These are phyloP conservation scores for Clonostachys byssicola DNA, from an alignment of 2,329 filamentous ascomycete genomes.

Conservation along the genomic window DNA sequence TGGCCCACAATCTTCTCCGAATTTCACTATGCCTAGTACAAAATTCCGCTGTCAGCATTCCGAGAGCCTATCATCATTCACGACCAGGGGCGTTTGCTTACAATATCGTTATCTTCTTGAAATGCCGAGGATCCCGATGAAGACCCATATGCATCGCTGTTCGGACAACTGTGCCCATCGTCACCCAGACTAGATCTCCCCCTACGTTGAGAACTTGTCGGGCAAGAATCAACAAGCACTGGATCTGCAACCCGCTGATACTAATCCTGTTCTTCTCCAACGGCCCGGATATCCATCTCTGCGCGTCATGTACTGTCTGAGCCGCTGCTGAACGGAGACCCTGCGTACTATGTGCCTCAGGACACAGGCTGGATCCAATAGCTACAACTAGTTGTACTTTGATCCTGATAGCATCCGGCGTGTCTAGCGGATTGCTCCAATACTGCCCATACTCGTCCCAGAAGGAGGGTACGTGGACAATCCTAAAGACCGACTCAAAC, in stretches of 20 bases:
- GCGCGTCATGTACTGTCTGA: conserved; percentile 32
- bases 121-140: conserved; percentile 33
- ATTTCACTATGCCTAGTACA: conserved; percentile 18
- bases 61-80: too few relatives aligned
- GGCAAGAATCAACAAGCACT: conserved; percentile 30
- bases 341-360: conserved; percentile 10
- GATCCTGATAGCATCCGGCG: conserved; percentile 16
- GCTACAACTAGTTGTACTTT: conserved; percentile 33
- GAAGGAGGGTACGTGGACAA: conserved; percentile 50
- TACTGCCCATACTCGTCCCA: conserved; percentile 40
- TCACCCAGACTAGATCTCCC: conserved; percentile 34
- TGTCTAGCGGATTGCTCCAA: conserved; percentile 29
- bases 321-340: conserved; percentile 11
- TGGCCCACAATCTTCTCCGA: conserved; percentile 35
- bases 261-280: conserved; percentile 25
- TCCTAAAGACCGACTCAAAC: conserved; percentile 45
- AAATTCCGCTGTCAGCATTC: too few relatives aligned
- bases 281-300: conserved; percentile 33
- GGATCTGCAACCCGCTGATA: conserved; percentile 28
- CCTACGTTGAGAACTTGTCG: conserved; percentile 33
- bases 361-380: conserved; percentile 28
- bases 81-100: conserved; percentile 6
- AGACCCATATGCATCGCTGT: conserved; percentile 37
- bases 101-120: conserved; percentile 24
- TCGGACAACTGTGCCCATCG: conserved; percentile 31